Conservation (phyloP, 331 rosid species). For the Phaseolus coccineus region DNA sequence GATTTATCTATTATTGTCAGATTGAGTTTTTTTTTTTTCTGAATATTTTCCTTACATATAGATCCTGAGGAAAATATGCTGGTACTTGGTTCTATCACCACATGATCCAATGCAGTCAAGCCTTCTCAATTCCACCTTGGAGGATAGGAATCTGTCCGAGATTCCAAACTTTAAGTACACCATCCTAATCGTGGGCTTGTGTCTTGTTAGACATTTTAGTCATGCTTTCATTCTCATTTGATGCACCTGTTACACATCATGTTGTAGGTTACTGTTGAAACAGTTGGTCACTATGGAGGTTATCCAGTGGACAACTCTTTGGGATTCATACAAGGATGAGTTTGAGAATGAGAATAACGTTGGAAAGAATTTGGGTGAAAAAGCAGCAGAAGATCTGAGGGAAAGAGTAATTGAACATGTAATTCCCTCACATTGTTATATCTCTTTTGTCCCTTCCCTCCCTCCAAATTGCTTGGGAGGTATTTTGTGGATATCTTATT, state of each 20-base stretch:
- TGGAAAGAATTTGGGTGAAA: conserved; percentile 75
- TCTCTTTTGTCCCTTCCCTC: not conserved
- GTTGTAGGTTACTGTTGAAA: conserved; percentile 69
- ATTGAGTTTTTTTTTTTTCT: not conserved
- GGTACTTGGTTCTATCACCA: conserved; percentile 91
- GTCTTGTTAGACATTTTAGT: not conserved
- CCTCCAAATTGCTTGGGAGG: not conserved
- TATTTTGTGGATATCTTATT: conserved; percentile 37
- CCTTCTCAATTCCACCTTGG: conserved; percentile 91
- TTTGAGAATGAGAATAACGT: conserved; percentile 72
- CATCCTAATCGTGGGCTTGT: not conserved
- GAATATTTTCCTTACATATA: conserved; percentile 42
- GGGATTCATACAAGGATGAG: conserved; percentile 76
- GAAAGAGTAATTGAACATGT: conserved; percentile 91
- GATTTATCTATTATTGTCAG: conserved; percentile 1
- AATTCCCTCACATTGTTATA: conserved; percentile 5
- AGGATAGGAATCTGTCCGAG: conserved; percentile 90
- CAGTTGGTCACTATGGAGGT: conserved; percentile 91
- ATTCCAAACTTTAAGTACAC: conserved; percentile 73
- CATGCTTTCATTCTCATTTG: conserved; percentile 18
- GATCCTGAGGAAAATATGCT: conserved; percentile 95
- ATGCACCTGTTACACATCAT: conserved; percentile 27
- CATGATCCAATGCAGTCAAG: conserved; percentile 97
- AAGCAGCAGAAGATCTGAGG: conserved; percentile 80
- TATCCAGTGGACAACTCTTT: conserved; percentile 78